phyloP scores from a whole-genome alignment of 176 grass and related monocot genomes.

The Lolium multiflorum region DNA sequence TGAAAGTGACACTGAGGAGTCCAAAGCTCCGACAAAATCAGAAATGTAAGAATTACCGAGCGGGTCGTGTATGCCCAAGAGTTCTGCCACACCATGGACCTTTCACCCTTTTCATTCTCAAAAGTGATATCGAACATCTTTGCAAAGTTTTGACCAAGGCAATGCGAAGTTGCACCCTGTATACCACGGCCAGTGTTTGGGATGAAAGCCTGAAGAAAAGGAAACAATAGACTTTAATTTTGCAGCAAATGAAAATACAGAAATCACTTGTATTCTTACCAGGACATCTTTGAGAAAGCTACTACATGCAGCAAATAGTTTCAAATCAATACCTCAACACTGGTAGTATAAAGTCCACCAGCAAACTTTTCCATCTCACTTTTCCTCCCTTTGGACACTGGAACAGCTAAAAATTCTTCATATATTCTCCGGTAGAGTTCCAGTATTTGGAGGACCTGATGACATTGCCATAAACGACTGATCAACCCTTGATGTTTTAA shows the following conservation, averaged over 20 bases:
- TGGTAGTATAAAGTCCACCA: slow-evolving; percentile 91
- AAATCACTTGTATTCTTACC: neutral
- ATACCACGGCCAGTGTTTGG: slow-evolving; percentile 89
- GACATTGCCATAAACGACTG: slow-evolving; percentile 32
- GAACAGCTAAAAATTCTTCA: slow-evolving; percentile 95
- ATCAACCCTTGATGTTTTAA: slow-evolving; percentile 3
- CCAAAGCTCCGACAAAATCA: neutral
- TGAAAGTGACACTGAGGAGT: neutral
- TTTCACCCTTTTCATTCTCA: slow-evolving; percentile 88
- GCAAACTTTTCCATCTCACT: slow-evolving; percentile 98
- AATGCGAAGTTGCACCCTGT: slow-evolving; percentile 97
- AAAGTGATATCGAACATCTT: slow-evolving; percentile 99
- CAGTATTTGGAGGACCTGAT: slow-evolving; percentile 93
- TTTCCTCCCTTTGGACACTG: slow-evolving; percentile 91
- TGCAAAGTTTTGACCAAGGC: slow-evolving; percentile 96
- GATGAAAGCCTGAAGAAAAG: slow-evolving; percentile 68
- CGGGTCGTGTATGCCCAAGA: slow-evolving; percentile 98
- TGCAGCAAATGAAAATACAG: slow-evolving; percentile 27
- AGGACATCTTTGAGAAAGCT: neutral
- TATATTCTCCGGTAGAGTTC: slow-evolving; percentile 93
- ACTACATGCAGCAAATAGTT: slow-evolving; percentile 2
- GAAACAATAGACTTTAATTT: slow-evolving; percentile 20
- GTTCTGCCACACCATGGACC: slow-evolving; percentile 98
- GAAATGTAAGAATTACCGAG: slow-evolving; percentile 67
- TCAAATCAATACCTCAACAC: slow-evolving; percentile 77